phyloP scores from a whole-genome alignment of 179 eudicot genomes.

The Actinidia polygama region DNA sequence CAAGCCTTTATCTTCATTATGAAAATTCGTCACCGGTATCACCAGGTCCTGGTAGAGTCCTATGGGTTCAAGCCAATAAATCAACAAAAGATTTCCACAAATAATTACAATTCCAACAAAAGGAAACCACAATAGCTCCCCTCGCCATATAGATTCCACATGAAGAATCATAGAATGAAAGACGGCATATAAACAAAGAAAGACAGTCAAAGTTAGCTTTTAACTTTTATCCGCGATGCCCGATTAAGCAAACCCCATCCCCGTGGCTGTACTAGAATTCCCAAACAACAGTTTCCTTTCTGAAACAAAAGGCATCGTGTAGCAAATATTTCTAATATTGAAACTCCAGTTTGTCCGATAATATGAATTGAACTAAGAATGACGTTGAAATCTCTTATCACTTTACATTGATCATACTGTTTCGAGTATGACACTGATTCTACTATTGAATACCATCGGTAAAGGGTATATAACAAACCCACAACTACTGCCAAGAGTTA shows the following conservation, averaged over 20 bases:
- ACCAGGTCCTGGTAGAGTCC: constrained; percentile 80
- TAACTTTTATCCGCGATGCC: neutral
- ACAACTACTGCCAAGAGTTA: neutral
- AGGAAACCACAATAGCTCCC: no score
- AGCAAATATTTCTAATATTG: no score
- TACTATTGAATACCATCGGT: neutral
- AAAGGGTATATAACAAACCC: neutral
- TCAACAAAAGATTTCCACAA: constrained; percentile 10
- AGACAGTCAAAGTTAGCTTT: neutral
- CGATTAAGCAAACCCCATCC: neutral
- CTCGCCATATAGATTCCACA: no score
- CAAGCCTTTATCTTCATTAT: constrained; percentile 83
- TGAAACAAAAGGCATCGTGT: no score
- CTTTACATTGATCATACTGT: neutral
- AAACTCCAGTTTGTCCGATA: no score
- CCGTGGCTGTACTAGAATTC: neutral
- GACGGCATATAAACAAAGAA: neutral
- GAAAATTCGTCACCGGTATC: constrained; percentile 84
- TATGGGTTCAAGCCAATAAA: constrained; percentile 32
- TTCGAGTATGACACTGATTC: neutral
- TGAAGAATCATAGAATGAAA: neutral
- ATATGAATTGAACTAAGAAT: no score
- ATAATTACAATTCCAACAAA: neutral
- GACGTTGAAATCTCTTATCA: no score
- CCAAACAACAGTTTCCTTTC: no score